Percentiles rank a stretch among this genome's conserved stretches.
Evolutionary conservation across 768 basidiomycete species (phyloP).

Genomic region (Epithele typhae): DNA sequence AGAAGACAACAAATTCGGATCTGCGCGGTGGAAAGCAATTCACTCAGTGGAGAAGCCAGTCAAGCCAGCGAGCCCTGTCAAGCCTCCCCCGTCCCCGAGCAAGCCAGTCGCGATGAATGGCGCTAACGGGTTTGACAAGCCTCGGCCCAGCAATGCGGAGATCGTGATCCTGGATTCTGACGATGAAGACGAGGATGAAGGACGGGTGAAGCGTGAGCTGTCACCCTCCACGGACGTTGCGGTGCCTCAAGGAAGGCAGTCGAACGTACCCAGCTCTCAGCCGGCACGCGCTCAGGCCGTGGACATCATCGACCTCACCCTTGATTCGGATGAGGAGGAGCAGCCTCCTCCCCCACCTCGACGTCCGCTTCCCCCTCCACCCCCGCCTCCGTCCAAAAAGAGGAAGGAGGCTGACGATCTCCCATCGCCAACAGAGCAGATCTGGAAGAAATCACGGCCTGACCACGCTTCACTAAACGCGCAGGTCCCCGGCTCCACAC

Average conservation of each 20-base stretch:
- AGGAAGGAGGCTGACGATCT: conserved; percentile 57
- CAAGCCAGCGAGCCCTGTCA: conserved; percentile 8
- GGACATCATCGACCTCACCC: conserved; percentile 81
- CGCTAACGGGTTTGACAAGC: conserved; percentile 36
- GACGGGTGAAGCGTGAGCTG: conserved; percentile 69
- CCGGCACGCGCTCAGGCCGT: conserved; percentile 30
- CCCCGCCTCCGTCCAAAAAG: conserved; percentile 39
- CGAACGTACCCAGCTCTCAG: conserved; percentile 8
- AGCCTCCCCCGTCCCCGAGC: conserved; percentile 18
- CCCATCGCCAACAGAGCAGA: conserved; percentile 54
- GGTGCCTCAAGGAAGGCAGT: conserved; percentile 5
- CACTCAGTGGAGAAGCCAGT: conserved; percentile 32
- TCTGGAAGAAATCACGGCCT: conserved; percentile 67
- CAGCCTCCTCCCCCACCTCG: conserved; percentile 10
- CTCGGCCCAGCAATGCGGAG: conserved; percentile 46
- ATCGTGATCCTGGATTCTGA: conserved; percentile 71
- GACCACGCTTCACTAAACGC: conserved; percentile 19
- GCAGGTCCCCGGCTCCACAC: background rate
- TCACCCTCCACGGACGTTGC: conserved; percentile 50
- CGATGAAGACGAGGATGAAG: conserved; percentile 63
- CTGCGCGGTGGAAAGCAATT: conserved; percentile 59
- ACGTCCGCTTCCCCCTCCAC: conserved; percentile 7
- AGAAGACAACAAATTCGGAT: conserved; percentile 79
- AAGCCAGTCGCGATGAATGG: conserved; percentile 18
- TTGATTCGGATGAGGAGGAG: conserved; percentile 75